A percentile compares a stretch with the other conserved stretches of the same genome.
Evolutionary conservation across 2,329 filamentous ascomycete genomes (phyloP).

Genomic region (Aspergillus alliaceus): DNA sequence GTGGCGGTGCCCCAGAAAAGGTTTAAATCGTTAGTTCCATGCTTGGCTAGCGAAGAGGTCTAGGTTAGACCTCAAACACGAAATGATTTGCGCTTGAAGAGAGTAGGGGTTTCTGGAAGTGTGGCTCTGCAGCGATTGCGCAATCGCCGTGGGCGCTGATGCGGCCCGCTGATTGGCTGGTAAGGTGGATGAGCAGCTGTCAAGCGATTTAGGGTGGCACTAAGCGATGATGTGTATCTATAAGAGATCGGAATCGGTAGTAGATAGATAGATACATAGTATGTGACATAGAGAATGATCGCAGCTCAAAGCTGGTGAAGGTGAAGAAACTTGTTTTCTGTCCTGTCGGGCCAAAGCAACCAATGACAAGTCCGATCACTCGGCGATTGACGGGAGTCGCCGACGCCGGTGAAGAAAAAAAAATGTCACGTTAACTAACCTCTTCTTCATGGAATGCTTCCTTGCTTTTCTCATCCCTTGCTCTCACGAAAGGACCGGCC

Average conservation of each 20-base stretch:
- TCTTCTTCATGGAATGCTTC: no score
- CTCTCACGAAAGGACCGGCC: neutral
- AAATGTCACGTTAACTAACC: neutral
- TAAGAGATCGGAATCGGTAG: neutral
- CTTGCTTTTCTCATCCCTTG: neutral
- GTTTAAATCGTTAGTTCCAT: no score
- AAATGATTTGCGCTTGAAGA: no score
- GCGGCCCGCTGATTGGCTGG: slow-evolving; percentile 2
- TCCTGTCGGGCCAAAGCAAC: no score
- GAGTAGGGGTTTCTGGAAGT: no score
- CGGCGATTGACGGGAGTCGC: no score
- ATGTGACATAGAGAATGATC: neutral
- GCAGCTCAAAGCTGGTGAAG: no score
- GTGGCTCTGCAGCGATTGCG: slow-evolving; percentile 3
- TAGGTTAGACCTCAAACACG: no score
- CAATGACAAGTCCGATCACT: neutral
- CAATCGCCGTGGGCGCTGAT: slow-evolving; percentile 5
- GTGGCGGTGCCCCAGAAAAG: no score
- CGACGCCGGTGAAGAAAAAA: no score
- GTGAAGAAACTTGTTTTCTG: no score
- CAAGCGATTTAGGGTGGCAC: neutral
- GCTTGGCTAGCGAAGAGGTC: no score
- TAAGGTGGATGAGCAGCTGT: neutral
- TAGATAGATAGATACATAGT: neutral
- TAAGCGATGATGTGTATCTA: neutral